These are phyloP conservation scores for Eimeria acervulina DNA, from an alignment of 169 alveolate species.

Conservation along the genomic window DNA sequence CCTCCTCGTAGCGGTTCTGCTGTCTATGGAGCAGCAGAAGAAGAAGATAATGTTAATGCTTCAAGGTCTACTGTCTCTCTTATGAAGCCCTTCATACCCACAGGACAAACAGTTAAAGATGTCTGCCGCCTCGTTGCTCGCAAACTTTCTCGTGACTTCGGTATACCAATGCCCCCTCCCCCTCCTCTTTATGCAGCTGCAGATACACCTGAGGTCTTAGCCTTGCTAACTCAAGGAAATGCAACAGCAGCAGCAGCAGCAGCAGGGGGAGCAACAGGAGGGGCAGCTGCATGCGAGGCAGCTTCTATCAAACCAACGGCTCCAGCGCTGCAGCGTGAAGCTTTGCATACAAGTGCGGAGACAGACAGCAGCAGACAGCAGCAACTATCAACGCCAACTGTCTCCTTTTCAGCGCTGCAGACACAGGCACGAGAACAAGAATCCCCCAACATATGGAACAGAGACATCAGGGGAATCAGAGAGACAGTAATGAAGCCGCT, in stretches of 20 bases:
- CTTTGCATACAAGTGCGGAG: too few relatives aligned
- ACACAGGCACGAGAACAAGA: too few relatives aligned
- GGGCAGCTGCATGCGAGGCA: not conserved
- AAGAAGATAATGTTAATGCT: not conserved
- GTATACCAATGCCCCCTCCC: constrained; percentile 53
- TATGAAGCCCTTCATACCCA: constrained; percentile 68
- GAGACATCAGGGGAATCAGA: too few relatives aligned
- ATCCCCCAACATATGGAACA: too few relatives aligned
- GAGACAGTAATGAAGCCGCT: too few relatives aligned
- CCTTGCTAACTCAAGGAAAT: not conserved
- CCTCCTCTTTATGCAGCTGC: not conserved
- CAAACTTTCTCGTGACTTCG: constrained; percentile 73
- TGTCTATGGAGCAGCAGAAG: not conserved
- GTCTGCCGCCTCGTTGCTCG: constrained; percentile 73
- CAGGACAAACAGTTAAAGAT: constrained; percentile 73
- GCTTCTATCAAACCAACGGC: too few relatives aligned
- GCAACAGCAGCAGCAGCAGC: not conserved
- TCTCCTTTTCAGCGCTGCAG: too few relatives aligned
- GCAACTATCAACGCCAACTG: too few relatives aligned
- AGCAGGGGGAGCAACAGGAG: too few relatives aligned
- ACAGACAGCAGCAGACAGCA: too few relatives aligned
- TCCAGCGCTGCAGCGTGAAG: too few relatives aligned
- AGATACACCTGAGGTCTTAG: not conserved
- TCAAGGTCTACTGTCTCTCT: constrained; percentile 53
- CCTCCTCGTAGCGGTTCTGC: not conserved